Percentiles rank a stretch among this genome's conserved stretches.
Evolutionary conservation across 176 grass and related monocot genomes (phyloP).

Genomic region (Aegilops sharonensis): DNA sequence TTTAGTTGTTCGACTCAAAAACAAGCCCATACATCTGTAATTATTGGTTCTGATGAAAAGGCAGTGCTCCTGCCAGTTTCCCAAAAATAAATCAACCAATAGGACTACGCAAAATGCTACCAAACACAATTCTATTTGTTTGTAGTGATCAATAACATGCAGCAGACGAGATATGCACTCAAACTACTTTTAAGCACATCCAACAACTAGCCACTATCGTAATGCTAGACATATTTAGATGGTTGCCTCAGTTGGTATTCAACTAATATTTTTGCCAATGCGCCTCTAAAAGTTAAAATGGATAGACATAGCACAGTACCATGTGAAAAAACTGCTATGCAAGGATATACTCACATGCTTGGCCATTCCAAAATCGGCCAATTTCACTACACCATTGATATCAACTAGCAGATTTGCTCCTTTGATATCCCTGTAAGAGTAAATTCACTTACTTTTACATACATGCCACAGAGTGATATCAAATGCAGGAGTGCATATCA

Average conservation of each 20-base stretch:
- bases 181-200: neutral
- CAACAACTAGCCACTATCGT: neutral
- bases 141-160: constrained; percentile 8
- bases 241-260: neutral
- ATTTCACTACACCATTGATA: constrained; percentile 80
- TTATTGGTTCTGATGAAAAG: neutral
- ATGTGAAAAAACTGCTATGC: constrained; percentile 19
- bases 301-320: constrained; percentile 2
- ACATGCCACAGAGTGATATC: neutral
- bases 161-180: neutral
- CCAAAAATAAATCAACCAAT: neutral
- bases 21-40: neutral
- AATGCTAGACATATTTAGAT: neutral
- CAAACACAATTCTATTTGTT: neutral
- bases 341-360: constrained; percentile 67
- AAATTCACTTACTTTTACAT: constrained; percentile 20
- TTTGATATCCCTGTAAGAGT: constrained; percentile 89
- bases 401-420: constrained; percentile 94
- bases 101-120: neutral
- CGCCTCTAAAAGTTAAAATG: neutral
- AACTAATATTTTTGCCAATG: neutral
- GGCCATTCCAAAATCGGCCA: constrained; percentile 98
- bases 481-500: neutral
- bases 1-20: neutral
- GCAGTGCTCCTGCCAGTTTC: neutral